Conservation (phyloP, 495 filamentous ascomycete species). For the Penicillium canescens region DNA sequence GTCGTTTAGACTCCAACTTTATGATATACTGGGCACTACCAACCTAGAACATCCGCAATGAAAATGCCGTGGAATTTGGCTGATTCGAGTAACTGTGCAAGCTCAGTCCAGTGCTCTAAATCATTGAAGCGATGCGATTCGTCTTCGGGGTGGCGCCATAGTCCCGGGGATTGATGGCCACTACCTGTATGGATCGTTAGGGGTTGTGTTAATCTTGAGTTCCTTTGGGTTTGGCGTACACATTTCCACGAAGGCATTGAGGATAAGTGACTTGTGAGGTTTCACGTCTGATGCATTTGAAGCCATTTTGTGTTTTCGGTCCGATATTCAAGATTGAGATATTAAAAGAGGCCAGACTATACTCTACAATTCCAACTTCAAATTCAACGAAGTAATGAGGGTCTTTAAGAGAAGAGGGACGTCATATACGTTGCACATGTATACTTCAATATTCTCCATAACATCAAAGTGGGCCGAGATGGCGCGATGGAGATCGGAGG, state of each 20-base stretch:
- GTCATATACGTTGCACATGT: no score
- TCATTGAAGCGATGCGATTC: slow-evolving; percentile 55
- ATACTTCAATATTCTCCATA: slow-evolving; percentile 11
- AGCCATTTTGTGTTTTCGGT: neutral
- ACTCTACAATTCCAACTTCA: slow-evolving; percentile 7
- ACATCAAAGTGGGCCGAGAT: slow-evolving; percentile 46
- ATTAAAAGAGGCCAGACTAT: neutral
- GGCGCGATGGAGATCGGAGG: slow-evolving; percentile 24
- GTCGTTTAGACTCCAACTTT: neutral
- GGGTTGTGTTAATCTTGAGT: neutral
- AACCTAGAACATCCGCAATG: slow-evolving; percentile 54
- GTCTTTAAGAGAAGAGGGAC: no score
- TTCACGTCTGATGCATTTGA: neutral
- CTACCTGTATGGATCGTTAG: slow-evolving; percentile 30
- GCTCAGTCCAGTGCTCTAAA: slow-evolving; percentile 49
- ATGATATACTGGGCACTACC: neutral
- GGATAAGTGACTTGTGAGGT: slow-evolving; percentile 50
- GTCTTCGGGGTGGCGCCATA: slow-evolving; percentile 56
- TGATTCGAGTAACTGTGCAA: slow-evolving; percentile 48
- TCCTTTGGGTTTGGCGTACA: slow-evolving; percentile 27
- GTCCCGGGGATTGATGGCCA: slow-evolving; percentile 54
- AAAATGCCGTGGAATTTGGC: slow-evolving; percentile 60
- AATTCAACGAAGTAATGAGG: neutral
- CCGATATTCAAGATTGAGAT: slow-evolving; percentile 10
- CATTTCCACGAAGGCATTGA: slow-evolving; percentile 63